Evolutionary conservation across 2,329 filamentous ascomycete species (phyloP), one percentile per base, ranked within the genome.

Genomic region (Tolypocladium nubicola): DNA sequence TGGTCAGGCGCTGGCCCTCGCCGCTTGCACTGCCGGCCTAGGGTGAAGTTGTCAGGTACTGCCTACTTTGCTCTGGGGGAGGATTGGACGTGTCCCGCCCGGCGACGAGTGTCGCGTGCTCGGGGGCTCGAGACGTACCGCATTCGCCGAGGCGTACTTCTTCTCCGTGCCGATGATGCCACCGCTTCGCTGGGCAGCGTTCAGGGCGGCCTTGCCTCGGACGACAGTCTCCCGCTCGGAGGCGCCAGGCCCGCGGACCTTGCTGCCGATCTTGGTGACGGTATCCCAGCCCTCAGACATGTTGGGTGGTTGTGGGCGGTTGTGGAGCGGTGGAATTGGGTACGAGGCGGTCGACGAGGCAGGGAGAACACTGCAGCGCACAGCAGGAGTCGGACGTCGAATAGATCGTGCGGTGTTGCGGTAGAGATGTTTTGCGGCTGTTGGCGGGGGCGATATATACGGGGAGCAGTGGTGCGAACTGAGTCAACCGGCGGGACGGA

Each of bases 1-100:
- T 97, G 65, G 94, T 97, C 63, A 97, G 82, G 71, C 90, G 92
- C 78, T 99, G 94, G 66, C 94, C 94, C 76, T 97, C 93, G 64
- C 66, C 93, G 64, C 66, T 65, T 56, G 64, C 61, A 30, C 62
- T 59, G 21, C 64, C 61, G 21, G 60, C 37, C 72, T 74, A 41
- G 16, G 33, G 26, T 16, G 8, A 33, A 55, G 30, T 26, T 54
- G 55, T 69, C 49, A 71, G 59, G 26, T 45, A 33, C 14, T 5
- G 33, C 19, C 33, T 19, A 30, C 23, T 8, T 52, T 14, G 35
- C 5, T 26, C 14, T 2, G 7, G 14, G 43, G 14, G 5, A 16
- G 4, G 7, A 47, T 47, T 14, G 23, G 14, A 30, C 43, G 23
- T 47, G 23, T 26, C 14, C 23, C 7, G 43, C 23, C 23, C 9